Conservation (phyloP, 2,329 filamentous ascomycete species). For the Decorospora gaudefroyi region DNA sequence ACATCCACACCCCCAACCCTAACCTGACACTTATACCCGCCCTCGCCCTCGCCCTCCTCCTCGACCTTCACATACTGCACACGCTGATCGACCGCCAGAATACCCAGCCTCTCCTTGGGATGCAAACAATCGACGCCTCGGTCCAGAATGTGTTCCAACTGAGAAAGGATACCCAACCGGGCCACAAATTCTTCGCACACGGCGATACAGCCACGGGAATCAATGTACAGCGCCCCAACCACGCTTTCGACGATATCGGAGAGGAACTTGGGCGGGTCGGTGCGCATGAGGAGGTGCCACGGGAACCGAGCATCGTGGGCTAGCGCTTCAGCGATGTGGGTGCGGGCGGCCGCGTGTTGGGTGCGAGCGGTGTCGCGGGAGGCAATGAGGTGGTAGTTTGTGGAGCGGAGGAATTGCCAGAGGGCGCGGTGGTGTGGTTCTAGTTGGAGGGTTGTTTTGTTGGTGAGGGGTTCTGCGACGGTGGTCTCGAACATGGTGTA, state of each 20-base stretch:
- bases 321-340: constrained; percentile 58
- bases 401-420: constrained; percentile 72
- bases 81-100: constrained; percentile 57
- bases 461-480: constrained; percentile 42
- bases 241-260: constrained; percentile 71
- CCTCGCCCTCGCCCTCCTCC: constrained; percentile 3
- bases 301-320: constrained; percentile 64
- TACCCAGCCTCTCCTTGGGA: constrained; percentile 70
- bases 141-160: constrained; percentile 64
- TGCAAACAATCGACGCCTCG: constrained; percentile 59
- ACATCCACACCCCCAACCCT: constrained; percentile 43
- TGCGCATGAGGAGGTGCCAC: constrained; percentile 70
- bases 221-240: constrained; percentile 82
- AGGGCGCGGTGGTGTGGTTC: constrained; percentile 52
- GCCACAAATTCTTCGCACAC: constrained; percentile 65
- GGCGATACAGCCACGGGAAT: constrained; percentile 53
- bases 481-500: constrained; percentile 70
- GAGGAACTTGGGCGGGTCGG: constrained; percentile 49
- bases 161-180: constrained; percentile 66
- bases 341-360: constrained; percentile 57
- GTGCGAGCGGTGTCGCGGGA: constrained; percentile 53
- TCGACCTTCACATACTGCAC: constrained; percentile 58
- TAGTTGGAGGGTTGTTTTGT: constrained; percentile 40
- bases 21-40: constrained; percentile 41
- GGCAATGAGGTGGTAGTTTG: constrained; percentile 53